These are phyloP conservation scores for Fusarium odoratissimum DNA, from an alignment of 2,329 filamentous ascomycete genomes.

Conservation along the genomic window DNA sequence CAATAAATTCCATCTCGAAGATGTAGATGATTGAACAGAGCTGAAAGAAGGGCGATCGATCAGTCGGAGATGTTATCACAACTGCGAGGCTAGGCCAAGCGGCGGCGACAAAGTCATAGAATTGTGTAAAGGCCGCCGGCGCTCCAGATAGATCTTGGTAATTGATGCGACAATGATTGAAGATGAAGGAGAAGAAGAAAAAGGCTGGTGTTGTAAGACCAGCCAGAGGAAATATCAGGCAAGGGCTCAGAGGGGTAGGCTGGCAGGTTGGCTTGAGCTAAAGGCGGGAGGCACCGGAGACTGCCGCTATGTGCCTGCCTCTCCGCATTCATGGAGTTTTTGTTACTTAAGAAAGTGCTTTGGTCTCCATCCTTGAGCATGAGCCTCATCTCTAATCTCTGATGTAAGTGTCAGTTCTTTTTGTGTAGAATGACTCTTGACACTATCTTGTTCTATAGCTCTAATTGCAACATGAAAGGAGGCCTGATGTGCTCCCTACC, in stretches of 20 bases:
- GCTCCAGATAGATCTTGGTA: neutral
- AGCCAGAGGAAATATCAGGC: neutral
- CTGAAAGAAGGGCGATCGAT: neutral
- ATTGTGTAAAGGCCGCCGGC: neutral
- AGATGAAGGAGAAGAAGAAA: neutral
- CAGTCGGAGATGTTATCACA: neutral
- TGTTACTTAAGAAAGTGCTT: neutral
- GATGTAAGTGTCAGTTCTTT: neutral
- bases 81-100: neutral
- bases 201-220: neutral
- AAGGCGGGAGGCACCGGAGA: constrained; percentile 11
- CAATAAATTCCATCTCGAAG: neutral
- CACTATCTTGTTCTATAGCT: neutral
- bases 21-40: neutral
- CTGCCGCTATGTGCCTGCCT: neutral
- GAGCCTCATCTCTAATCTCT: neutral
- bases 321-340: neutral
- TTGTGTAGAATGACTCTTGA: neutral
- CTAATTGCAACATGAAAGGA: neutral
- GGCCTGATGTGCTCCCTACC: neutral
- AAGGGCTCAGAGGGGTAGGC: neutral
- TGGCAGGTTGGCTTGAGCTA: constrained; percentile 8
- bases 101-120: neutral
- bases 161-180: neutral
- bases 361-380: neutral